A percentile compares a stretch with the other conserved stretches of the same genome.
Evolutionary conservation across 2,329 filamentous ascomycete species (phyloP).

Genomic region (Fusarium solani-melongenae): DNA sequence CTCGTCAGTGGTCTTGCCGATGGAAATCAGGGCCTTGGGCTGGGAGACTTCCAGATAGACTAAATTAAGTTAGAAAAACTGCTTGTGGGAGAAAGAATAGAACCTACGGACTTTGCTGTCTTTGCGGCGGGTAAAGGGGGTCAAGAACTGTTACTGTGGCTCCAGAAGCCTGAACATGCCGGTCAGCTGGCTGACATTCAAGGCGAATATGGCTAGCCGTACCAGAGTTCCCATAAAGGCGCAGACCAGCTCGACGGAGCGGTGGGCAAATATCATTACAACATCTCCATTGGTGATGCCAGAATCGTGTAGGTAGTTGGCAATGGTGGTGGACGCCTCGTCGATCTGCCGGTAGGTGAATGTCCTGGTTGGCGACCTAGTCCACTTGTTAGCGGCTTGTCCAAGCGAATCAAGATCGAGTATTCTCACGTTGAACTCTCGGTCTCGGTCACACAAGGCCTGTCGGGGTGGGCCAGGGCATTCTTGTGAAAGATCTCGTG

Average conservation of each 20-base stretch:
- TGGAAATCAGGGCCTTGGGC: constrained; percentile 74
- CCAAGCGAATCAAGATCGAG: too few species aligned
- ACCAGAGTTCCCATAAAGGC: constrained; percentile 82
- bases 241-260: constrained; percentile 71
- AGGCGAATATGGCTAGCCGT: background rate
- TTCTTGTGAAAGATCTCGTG: too few species aligned
- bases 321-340: constrained; percentile 83
- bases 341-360: constrained; percentile 64
- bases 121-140: constrained; percentile 57
- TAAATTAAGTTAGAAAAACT: background rate
- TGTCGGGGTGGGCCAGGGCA: too few species aligned
- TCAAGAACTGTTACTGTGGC: constrained; percentile 77
- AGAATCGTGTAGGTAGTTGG: constrained; percentile 79
- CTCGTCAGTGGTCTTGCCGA: constrained; percentile 72
- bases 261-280: constrained; percentile 91
- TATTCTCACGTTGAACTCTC: too few species aligned
- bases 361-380: too few species aligned
- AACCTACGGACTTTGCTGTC: constrained; percentile 35
- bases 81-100: background rate
- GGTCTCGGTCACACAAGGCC: too few species aligned
- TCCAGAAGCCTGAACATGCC: constrained; percentile 58
- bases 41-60: constrained; percentile 83
- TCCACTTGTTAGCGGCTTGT: too few species aligned
- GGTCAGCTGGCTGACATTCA: background rate
- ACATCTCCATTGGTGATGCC: constrained; percentile 85